phyloP scores from a whole-genome alignment of 768 basidiomycete species.

The Goffeauzyma gilvescens region DNA sequence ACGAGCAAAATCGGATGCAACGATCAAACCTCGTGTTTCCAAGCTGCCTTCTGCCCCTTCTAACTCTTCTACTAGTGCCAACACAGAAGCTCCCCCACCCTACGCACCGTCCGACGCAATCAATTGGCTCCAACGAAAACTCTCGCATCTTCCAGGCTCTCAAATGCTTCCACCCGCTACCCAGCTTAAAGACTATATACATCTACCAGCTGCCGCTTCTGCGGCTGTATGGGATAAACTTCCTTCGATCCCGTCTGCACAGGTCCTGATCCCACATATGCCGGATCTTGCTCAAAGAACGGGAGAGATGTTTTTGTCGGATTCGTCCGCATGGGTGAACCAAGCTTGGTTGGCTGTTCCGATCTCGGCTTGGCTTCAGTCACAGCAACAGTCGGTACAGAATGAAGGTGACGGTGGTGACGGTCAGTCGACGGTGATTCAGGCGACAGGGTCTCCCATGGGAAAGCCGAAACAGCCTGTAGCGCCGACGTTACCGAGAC shows the following conservation, averaged over 20 bases:
- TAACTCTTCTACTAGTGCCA: no score
- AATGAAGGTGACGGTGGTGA: no score
- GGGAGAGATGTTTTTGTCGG: no score
- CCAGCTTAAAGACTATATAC: slow-evolving; percentile 12
- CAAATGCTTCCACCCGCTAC: slow-evolving; percentile 10
- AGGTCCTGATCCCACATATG: slow-evolving; percentile 8
- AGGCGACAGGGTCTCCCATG: no score
- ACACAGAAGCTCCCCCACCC: slow-evolving; percentile 23
- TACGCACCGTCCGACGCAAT: slow-evolving; percentile 15
- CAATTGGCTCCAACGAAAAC: slow-evolving; percentile 20
- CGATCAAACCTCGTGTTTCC: no score
- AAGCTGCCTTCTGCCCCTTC: no score
- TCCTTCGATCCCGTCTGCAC: slow-evolving; percentile 17
- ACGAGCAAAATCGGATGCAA: no score
- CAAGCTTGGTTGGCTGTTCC: slow-evolving; percentile 13
- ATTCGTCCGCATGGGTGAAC: slow-evolving; percentile 5
- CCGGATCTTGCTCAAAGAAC: neutral
- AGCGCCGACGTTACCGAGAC: no score
- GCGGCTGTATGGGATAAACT: slow-evolving; percentile 17
- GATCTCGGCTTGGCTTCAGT: slow-evolving; percentile 9
- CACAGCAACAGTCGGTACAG: no score
- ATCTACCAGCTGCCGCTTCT: no score
- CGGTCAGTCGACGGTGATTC: no score
- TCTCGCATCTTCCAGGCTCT: slow-evolving; percentile 16
- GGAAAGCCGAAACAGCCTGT: no score